A percentile compares a stretch with the other conserved stretches of the same genome.
Conservation (phyloP, 1,284 basidiomycete species). For the Psilocybe mexicana region DNA sequence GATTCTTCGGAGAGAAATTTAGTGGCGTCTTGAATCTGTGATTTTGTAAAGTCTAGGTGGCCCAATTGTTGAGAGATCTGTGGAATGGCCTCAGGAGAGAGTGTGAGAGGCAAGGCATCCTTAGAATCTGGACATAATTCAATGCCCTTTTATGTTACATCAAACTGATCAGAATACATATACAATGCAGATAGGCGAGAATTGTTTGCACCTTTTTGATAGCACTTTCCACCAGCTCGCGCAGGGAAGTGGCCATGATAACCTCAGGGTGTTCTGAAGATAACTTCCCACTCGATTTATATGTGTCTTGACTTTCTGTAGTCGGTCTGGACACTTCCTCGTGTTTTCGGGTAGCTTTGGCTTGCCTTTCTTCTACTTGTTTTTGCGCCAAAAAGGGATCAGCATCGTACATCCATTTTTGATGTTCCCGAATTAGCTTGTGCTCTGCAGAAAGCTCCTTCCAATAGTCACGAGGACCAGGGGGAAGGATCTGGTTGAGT, state of each 20-base stretch:
- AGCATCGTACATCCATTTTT: constrained; percentile 82
- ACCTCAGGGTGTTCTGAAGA: constrained; percentile 73
- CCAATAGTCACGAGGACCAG: constrained; percentile 86
- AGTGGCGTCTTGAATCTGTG: constrained; percentile 51
- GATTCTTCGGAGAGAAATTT: constrained; percentile 57
- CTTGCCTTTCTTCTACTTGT: constrained; percentile 66
- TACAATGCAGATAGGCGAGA: neutral
- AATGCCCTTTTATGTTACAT: constrained; percentile 42
- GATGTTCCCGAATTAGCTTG: constrained; percentile 65
- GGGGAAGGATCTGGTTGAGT: constrained; percentile 77
- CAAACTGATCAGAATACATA: constrained; percentile 2
- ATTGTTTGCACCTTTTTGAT: constrained; percentile 66
- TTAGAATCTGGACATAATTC: constrained; percentile 54
- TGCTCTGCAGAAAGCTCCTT: constrained; percentile 72
- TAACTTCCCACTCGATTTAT: constrained; percentile 25
- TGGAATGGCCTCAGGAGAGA: constrained; percentile 47
- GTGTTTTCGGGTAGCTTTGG: constrained; percentile 48
- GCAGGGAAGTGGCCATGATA: constrained; percentile 75
- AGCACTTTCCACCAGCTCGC: constrained; percentile 81
- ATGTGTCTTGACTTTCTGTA: constrained; percentile 11
- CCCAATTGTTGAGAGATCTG: constrained; percentile 46
- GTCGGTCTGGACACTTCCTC: constrained; percentile 30
- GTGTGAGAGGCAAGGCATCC: constrained; percentile 43
- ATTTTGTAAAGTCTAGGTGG: constrained; percentile 56
- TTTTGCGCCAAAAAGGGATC: constrained; percentile 83